phyloP scores from a whole-genome alignment of 116 monocot genomes.

The Cymodocea nodosa region DNA sequence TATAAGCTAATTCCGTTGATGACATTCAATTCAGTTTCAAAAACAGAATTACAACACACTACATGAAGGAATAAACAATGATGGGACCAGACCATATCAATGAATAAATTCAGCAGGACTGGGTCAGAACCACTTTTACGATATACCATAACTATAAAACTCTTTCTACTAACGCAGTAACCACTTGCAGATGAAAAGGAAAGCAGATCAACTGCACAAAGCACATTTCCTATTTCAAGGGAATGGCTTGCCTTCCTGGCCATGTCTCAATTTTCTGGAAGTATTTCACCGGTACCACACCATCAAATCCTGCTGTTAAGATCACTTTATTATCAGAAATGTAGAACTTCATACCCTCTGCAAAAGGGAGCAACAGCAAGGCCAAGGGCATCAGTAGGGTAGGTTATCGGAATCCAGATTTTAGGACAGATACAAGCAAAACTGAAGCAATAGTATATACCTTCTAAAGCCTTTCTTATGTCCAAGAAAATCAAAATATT shows the following conservation, averaged over 20 bases:
- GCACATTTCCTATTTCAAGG: slow-evolving; percentile 13
- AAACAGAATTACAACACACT: too few relatives aligned
- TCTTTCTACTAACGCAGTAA: too few relatives aligned
- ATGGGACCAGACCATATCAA: too few relatives aligned
- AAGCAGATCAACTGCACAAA: too few relatives aligned
- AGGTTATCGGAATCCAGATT: not conserved
- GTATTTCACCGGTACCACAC: slow-evolving; percentile 59
- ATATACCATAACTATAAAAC: too few relatives aligned
- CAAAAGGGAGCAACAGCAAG: not conserved
- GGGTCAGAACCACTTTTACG: too few relatives aligned
- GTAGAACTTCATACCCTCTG: slow-evolving; percentile 85
- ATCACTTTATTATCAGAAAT: slow-evolving; percentile 88
- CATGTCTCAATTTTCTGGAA: slow-evolving; percentile 91
- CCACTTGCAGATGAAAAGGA: too few relatives aligned
- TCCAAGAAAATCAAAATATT: slow-evolving; percentile 81
- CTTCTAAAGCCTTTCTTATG: slow-evolving; percentile 65
- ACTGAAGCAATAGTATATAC: slow-evolving; percentile 13
- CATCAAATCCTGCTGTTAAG: slow-evolving; percentile 88
- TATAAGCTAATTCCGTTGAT: too few relatives aligned
- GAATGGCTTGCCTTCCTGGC: slow-evolving; percentile 56
- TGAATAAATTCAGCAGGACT: too few relatives aligned
- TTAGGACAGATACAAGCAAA: not conserved
- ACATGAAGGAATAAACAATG: too few relatives aligned
- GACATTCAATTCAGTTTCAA: too few relatives aligned
- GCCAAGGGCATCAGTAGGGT: not conserved